Percentiles rank a stretch among this genome's conserved stretches.
Evolutionary conservation across 2,329 filamentous ascomycete genomes (phyloP).

Genomic region (Dothidotthia symphoricarpi): DNA sequence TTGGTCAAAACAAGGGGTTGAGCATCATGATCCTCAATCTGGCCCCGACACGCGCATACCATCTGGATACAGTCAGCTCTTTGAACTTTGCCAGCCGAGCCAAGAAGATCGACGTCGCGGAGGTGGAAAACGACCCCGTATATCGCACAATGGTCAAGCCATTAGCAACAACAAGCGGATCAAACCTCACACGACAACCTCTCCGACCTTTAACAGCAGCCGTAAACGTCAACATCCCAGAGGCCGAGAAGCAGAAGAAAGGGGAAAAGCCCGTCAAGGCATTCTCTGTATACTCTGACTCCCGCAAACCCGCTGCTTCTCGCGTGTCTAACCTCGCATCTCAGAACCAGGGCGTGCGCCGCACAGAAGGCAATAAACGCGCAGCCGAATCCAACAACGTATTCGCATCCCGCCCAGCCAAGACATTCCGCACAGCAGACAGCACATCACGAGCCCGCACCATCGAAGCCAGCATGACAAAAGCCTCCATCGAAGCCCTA

Average conservation of each 20-base stretch:
- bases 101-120: constrained; percentile 92
- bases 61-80: constrained; percentile 89
- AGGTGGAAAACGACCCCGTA: constrained; percentile 92
- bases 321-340: constrained; percentile 30
- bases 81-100: constrained; percentile 93
- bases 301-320: constrained; percentile 27
- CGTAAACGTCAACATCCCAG: constrained; percentile 68
- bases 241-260: constrained; percentile 52
- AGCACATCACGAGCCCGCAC: constrained; percentile 29
- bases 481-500: constrained; percentile 79
- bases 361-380: constrained; percentile 47
- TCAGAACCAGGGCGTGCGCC: constrained; percentile 37
- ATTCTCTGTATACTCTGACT: constrained; percentile 83
- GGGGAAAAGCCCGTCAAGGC: constrained; percentile 72
- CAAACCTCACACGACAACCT: constrained; percentile 64
- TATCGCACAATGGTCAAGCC: constrained; percentile 53
- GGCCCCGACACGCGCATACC: constrained; percentile 85
- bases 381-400: constrained; percentile 41
- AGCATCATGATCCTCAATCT: constrained; percentile 97
- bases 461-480: constrained; percentile 46
- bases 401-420: constrained; percentile 41
- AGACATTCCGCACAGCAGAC: constrained; percentile 40
- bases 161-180: constrained; percentile 38
- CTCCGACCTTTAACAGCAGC: constrained; percentile 73
- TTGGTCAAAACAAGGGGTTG: constrained; percentile 92